A percentile compares a stretch with the other conserved stretches of the same genome.
These are phyloP conservation scores for Backusella sp. DNA, from an alignment of 192 early-diverging fungal species.

Conservation along the genomic window DNA sequence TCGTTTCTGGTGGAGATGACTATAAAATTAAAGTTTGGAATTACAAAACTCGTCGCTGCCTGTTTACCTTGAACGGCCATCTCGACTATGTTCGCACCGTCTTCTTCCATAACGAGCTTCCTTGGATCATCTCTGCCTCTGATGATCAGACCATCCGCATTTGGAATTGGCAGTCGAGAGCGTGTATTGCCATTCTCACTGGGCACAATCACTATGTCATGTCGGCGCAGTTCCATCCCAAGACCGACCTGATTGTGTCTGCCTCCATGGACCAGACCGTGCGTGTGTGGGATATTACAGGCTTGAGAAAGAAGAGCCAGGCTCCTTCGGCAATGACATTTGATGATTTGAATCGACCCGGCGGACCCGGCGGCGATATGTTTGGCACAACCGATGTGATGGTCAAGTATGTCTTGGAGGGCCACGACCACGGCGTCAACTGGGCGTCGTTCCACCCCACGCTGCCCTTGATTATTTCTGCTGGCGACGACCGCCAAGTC, in stretches of 20 bases:
- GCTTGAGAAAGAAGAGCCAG: slow-evolving; percentile 80
- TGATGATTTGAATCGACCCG: slow-evolving; percentile 50
- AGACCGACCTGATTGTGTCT: slow-evolving; percentile 94
- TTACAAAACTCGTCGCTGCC: slow-evolving; percentile 94
- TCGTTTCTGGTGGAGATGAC: slow-evolving; percentile 98
- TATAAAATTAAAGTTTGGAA: slow-evolving; percentile 99
- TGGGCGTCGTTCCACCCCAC: slow-evolving; percentile 98
- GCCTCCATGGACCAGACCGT: slow-evolving; percentile 97
- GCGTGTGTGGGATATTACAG: slow-evolving; percentile 99
- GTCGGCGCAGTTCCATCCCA: slow-evolving; percentile 98
- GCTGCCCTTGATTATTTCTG: slow-evolving; percentile 93
- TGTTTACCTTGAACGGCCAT: slow-evolving; percentile 97
- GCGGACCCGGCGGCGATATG: slow-evolving; percentile 82
- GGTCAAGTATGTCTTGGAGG: slow-evolving; percentile 98
- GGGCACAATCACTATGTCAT: slow-evolving; percentile 99
- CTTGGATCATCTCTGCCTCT: slow-evolving; percentile 96
- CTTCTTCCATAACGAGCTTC: slow-evolving; percentile 96
- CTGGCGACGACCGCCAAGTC: slow-evolving; percentile 95
- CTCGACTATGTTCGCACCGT: slow-evolving; percentile 98
- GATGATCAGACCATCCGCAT: slow-evolving; percentile 99
- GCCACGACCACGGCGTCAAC: slow-evolving; percentile 96
- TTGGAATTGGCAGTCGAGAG: slow-evolving; percentile 99
- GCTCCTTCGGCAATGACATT: slow-evolving; percentile 56
- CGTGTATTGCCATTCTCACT: slow-evolving; percentile 95
- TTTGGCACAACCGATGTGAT: slow-evolving; percentile 96